Base-by-base conservation (phyloP, 2,329 filamentous ascomycete genomes). In the Claviceps sp. region DNA sequence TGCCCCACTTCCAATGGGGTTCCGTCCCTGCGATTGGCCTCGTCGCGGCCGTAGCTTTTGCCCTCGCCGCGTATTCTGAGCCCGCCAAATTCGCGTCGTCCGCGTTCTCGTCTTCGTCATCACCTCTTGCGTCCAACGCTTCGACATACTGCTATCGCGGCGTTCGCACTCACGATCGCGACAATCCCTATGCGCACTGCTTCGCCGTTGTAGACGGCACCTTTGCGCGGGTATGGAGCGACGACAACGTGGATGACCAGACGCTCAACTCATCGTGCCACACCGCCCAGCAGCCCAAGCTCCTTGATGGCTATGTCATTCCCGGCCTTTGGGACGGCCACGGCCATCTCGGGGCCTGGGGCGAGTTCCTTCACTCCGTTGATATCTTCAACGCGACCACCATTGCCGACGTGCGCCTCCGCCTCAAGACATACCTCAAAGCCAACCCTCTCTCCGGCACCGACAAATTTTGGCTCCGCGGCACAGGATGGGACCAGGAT, bases 311-410 rank as follows among this genome's bases (percentile, higher is more conserved):
- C 0, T 73, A 78, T 57, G 81, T 77, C 1, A 76, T 85, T 26
- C 84, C 84, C 0, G 83, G 83, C 0, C 69, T 87, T 1, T 86
- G 82, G 77, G 84, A 87, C 57, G 82, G 81, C 0, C 84, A 87
- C 62, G 84, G 81, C 0, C 84, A 87, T 61, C 66, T 87, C 47
- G 62, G 82, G 17, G 74, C 77, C 58, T 85, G 83, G 61, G 84
- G 80, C 49, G 81, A 86, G 64, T 82, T 83, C 59, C 67, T 86
- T 40, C 76, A 82, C 58, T 82, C 80, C 4, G 82, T 82, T 0
- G 74, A 82, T 58, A 66, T 87, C 2, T 84, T 85, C 58, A 81
- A 78, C 0, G 69, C 76, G 0, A 55, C 65, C n/a, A 76, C 75
- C 5, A 69, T 81, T 55, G 69, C 71, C 0, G 77, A 84, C 30